Evolutionary conservation across 2,329 filamentous ascomycete species (phyloP).

Genomic region (Simplicillium sp.): DNA sequence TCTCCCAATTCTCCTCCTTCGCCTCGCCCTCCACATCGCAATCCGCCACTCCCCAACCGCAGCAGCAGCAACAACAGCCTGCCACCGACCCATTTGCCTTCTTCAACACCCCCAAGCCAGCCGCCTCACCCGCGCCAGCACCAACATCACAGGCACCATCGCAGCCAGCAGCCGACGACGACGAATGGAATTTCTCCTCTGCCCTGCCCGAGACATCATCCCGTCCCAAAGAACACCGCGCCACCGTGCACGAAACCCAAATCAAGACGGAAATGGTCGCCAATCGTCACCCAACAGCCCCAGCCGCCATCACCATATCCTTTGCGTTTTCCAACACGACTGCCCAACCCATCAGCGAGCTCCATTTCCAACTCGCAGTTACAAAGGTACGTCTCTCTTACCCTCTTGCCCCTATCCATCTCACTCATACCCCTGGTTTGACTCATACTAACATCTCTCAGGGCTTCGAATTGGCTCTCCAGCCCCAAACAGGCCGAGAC

Average conservation of each 20-base stretch:
- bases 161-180: constrained; percentile 52
- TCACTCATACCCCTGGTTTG: background rate
- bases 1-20: constrained; percentile 47
- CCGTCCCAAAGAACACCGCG: constrained; percentile 51
- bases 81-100: constrained; percentile 43
- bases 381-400: constrained; percentile 59
- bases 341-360: constrained; percentile 58
- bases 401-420: background rate
- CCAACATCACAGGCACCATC: too few relatives aligned
- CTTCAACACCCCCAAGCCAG: constrained; percentile 21
- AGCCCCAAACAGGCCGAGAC: constrained; percentile 73
- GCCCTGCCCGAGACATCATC: constrained; percentile 56
- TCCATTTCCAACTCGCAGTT: constrained; percentile 88
- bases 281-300: constrained; percentile 42
- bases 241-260: constrained; percentile 58
- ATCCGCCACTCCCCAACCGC: constrained; percentile 43
- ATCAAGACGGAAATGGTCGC: constrained; percentile 69
- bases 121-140: constrained; percentile 15
- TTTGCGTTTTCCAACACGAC: constrained; percentile 82
- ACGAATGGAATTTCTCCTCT: constrained; percentile 92
- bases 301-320: constrained; percentile 55
- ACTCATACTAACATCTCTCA: constrained; percentile 22
- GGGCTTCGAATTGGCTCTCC: constrained; percentile 73
- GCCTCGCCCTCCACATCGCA: constrained; percentile 41
- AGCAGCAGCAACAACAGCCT: constrained; percentile 35